A percentile compares a stretch with the other conserved stretches of the same genome.
These are phyloP conservation scores for Ciborinia camelliae DNA, from an alignment of 2,329 filamentous ascomycete species.

Conservation along the genomic window DNA sequence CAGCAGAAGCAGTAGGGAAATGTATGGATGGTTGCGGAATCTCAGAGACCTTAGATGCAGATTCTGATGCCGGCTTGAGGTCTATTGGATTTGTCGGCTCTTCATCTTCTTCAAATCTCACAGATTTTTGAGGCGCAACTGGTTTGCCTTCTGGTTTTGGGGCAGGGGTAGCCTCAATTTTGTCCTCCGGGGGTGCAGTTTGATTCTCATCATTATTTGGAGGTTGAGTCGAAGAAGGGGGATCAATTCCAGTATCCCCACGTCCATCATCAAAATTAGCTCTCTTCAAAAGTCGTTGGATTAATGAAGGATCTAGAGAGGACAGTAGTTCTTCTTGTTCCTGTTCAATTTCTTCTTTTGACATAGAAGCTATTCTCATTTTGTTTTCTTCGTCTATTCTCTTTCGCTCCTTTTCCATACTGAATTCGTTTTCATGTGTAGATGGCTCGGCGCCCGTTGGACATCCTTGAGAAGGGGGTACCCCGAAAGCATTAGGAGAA, in stretches of 20 bases:
- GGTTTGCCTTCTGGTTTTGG: constrained; percentile 30
- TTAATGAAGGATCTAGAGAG: constrained; percentile 69
- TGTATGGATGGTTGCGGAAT: constrained; percentile 41
- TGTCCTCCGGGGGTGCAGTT: neutral
- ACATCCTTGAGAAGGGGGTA: constrained; percentile 22
- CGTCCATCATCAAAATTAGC: constrained; percentile 38
- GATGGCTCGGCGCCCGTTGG: constrained; percentile 26
- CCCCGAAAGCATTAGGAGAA: constrained; percentile 26
- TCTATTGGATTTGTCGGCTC: constrained; percentile 45
- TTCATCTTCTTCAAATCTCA: constrained; percentile 38
- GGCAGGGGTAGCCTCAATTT: constrained; percentile 24
- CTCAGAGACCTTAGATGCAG: constrained; percentile 56
- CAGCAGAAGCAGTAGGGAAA: constrained; percentile 44
- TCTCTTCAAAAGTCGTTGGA: constrained; percentile 65
- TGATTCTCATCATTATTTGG: constrained; percentile 3
- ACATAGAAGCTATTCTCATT: constrained; percentile 72
- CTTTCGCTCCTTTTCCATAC: constrained; percentile 57
- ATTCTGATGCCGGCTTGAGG: constrained; percentile 36
- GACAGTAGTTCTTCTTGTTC: constrained; percentile 77
- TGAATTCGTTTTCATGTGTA: constrained; percentile 27
- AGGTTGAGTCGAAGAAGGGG: constrained; percentile 8
- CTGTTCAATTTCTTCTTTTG: constrained; percentile 72
- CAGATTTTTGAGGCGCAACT: constrained; percentile 44
- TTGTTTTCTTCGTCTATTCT: constrained; percentile 82
- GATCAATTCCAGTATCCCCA: constrained; percentile 35